Evolutionary conservation across 2,329 filamentous ascomycete genomes (phyloP), one percentile per base, ranked within the genome.

Genomic region (Cladosporium sp.): DNA sequence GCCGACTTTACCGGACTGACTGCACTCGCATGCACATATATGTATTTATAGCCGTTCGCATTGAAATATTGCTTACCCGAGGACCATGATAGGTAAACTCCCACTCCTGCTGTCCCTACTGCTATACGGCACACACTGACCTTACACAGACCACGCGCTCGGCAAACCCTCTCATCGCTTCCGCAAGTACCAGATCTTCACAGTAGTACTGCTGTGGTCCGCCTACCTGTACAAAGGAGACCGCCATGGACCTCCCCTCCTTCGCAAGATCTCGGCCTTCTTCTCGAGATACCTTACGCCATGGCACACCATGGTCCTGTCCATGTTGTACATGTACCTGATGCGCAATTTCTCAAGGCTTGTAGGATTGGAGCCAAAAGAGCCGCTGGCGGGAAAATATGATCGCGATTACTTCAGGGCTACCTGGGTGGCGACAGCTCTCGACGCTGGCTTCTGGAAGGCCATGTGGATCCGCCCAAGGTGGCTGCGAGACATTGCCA

Each of bases 361-460:
- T 5, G 86, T 97, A 65, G 92, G 93, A 3, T 86, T 99, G 60
- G 93, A 97, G 71, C 93, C 90, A 70, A 94, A 95, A 4, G 95
- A 99, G 73, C 95, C 95, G 23, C 85, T 99, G 74, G 91, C 93
- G 32, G 97, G 96, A 75, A 89, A 98, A 76, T 99, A 99, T 80
- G 92, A 91, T 63, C 85, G 92, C 60, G 89, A 91, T 30, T 99
- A 96, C 80, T 99, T 97, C 77, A 89, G 95, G 58, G 95, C 95
- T 64, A 99, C 95, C 75, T 99, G 95, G 95, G 87, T 98, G 18
- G 89, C 95, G 62, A 99, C 95, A 0, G 95, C 93, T 0, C 80
- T 99, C 67, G 95, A 99, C 73, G 95, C 95, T 6, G 95, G 95
- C 1, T 99, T 97, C 78, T 99, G 95, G 95, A 97, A 93, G 0